Conservation (phyloP, 192 early-diverging fungal species). For the Coemansia sp. region DNA sequence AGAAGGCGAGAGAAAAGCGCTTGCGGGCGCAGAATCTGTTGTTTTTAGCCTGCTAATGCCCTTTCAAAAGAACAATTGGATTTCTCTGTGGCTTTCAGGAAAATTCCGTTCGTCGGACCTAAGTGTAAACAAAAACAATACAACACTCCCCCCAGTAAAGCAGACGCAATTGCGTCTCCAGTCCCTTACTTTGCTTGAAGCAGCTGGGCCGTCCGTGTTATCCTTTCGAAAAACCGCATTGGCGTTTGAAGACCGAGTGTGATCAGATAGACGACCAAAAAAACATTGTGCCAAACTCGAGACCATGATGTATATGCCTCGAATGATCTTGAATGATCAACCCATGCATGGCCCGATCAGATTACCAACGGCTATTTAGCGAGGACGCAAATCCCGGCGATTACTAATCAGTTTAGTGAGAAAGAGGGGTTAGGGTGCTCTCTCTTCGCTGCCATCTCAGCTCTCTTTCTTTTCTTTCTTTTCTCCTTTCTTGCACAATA, state of each 20-base stretch:
- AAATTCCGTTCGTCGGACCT: not conserved
- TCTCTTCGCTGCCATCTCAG: not conserved
- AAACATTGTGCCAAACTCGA: no score
- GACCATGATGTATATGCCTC: no score
- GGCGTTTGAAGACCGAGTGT: not conserved
- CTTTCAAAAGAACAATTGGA: not conserved
- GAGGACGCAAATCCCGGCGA: not conserved
- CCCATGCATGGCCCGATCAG: no score
- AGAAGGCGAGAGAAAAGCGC: not conserved
- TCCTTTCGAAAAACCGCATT: not conserved
- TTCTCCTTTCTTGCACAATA: not conserved
- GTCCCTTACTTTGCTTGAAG: no score
- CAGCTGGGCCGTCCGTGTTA: no score
- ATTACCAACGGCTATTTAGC: no score
- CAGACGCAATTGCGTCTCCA: no score
- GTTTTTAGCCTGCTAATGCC: no score
- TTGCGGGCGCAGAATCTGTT: no score
- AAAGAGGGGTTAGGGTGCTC: not conserved
- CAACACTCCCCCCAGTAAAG: no score
- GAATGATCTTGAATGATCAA: no score
- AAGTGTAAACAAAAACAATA: not conserved
- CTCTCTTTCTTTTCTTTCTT: not conserved
- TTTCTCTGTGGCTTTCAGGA: not conserved
- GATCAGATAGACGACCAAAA: not conserved
- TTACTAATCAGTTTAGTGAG: no score